phyloP scores from a whole-genome alignment of 768 basidiomycete species.

The Butyriboletus loyo region DNA sequence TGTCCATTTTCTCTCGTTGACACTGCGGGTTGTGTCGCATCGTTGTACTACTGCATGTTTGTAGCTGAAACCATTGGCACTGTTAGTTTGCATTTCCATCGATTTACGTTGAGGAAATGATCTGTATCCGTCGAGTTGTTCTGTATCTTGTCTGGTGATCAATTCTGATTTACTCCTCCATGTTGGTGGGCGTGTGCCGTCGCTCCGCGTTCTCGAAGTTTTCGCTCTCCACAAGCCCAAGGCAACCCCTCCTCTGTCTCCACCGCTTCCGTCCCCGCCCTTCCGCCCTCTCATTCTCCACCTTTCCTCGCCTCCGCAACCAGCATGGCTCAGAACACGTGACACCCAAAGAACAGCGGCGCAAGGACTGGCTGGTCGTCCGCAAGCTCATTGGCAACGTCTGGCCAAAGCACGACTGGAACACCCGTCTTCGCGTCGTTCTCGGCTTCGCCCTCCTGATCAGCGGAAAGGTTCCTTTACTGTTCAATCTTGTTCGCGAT shows the following conservation, averaged over 20 bases:
- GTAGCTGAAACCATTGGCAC: conserved; percentile 8
- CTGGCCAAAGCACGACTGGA: conserved; percentile 88
- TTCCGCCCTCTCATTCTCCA: conserved; percentile 13
- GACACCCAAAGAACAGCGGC: conserved; percentile 50
- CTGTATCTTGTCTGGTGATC: no score
- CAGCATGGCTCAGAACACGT: conserved; percentile 12
- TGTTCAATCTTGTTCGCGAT: not conserved
- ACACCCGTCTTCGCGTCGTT: conserved; percentile 76
- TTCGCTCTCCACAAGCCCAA: not conserved
- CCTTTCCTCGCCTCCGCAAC: conserved; percentile 12
- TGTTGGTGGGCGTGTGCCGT: conserved; percentile 25
- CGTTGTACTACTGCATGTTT: conserved; percentile 20
- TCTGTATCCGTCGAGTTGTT: conserved; percentile 1
- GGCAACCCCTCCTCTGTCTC: conserved; percentile 5
- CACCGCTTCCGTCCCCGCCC: conserved; percentile 1
- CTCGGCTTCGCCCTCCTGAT: conserved; percentile 79
- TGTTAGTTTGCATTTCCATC: conserved; percentile 2
- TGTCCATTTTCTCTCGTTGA: not conserved
- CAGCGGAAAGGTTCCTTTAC: conserved; percentile 69
- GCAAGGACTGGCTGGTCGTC: conserved; percentile 84
- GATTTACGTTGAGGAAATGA: not conserved
- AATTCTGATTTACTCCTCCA: conserved; percentile 2
- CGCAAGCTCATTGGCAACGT: conserved; percentile 82
- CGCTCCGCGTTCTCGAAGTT: conserved; percentile 20
- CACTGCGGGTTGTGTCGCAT: conserved; percentile 13